Evolutionary conservation across 768 basidiomycete genomes (phyloP).

Genomic region (Lanmaoa rubissima): DNA sequence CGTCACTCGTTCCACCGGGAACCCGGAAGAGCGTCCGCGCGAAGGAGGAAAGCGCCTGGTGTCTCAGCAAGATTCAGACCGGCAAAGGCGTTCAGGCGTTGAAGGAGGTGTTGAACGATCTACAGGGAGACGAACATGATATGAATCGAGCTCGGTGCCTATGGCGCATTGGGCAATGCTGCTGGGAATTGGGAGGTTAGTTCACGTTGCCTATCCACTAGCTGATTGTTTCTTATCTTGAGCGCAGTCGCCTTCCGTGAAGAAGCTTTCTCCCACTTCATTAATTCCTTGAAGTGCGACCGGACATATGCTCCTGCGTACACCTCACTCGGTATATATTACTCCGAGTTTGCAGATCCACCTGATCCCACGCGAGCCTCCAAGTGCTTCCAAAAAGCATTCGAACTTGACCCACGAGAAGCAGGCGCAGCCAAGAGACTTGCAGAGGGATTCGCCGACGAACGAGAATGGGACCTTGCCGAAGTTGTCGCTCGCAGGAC

Average conservation of each 20-base stretch:
- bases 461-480: slow-evolving; percentile 93
- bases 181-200: slow-evolving; percentile 73
- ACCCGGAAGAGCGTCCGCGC: slow-evolving; percentile 55
- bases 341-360: slow-evolving; percentile 65
- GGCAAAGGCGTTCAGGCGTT: slow-evolving; percentile 49
- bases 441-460: slow-evolving; percentile 87
- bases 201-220: neutral
- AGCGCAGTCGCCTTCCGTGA: slow-evolving; percentile 48
- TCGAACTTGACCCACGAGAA: slow-evolving; percentile 92
- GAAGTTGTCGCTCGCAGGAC: slow-evolving; percentile 91
- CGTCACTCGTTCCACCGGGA: slow-evolving; percentile 45
- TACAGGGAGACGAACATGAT: slow-evolving; percentile 46
- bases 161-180: slow-evolving; percentile 80
- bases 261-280: slow-evolving; percentile 76
- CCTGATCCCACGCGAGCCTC: slow-evolving; percentile 83
- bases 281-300: slow-evolving; percentile 72
- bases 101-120: slow-evolving; percentile 42
- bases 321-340: slow-evolving; percentile 91
- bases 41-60: slow-evolving; percentile 86
- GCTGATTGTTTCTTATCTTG: neutral
- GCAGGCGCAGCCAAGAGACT: slow-evolving; percentile 79
- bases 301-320: slow-evolving; percentile 86
- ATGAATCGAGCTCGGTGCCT: slow-evolving; percentile 73
- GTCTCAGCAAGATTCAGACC: slow-evolving; percentile 50
- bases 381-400: slow-evolving; percentile 97